Base-by-base conservation (phyloP, 2,329 filamentous ascomycete species). In the Colletotrichum somersetense region DNA sequence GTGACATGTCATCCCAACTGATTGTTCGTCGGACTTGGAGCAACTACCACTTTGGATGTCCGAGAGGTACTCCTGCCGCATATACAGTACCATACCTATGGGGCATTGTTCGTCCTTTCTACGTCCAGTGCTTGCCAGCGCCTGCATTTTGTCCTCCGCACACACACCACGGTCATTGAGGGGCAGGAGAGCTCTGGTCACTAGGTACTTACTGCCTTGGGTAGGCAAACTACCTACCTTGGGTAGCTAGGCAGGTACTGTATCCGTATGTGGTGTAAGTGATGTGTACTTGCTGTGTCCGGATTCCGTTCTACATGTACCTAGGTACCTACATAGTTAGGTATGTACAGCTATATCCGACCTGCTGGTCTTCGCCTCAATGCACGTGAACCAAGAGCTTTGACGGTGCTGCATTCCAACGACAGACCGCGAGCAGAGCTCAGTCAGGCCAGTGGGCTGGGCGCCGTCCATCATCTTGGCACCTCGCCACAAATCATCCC, bases 361-460 rank as follows among this genome's bases (percentile, higher is more conserved):
- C 23, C 12, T 14, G 6, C 6, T 30, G 14, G 8, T 26, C 18
- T 18, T 30, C 23, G 26, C 23, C 50, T 30, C 5, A 14, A 14
- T 40, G 11, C 12, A 40, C 12, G 38, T 6, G 40, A 7, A 42
- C 40, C 4, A 18, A 42, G 40, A 48, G 35, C 61, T 8, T 8
- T 12, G 42, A 18, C 67, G 62, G 62, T 38, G 67, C 55, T 65
- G 62, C 46, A 42, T 61, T 56, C 42, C 18, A 6, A 20, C 42
- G 30, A 30, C 30, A 2, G 30, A 30, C 30, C 30, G 30, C 30
- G 30, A 30, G 30, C 30, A 30, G 30, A 30, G 30, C 30, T 30
- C 30, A 30, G 30, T 30, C 30, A 30, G 30, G 30, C 30, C 30
- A 2, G 3, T 30, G 30, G 30, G 30, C 30, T 30, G 30, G 30